A percentile compares a stretch with the other conserved stretches of the same genome.
Conservation (phyloP, 495 filamentous ascomycete genomes). For the Glutinoglossum americanum region DNA sequence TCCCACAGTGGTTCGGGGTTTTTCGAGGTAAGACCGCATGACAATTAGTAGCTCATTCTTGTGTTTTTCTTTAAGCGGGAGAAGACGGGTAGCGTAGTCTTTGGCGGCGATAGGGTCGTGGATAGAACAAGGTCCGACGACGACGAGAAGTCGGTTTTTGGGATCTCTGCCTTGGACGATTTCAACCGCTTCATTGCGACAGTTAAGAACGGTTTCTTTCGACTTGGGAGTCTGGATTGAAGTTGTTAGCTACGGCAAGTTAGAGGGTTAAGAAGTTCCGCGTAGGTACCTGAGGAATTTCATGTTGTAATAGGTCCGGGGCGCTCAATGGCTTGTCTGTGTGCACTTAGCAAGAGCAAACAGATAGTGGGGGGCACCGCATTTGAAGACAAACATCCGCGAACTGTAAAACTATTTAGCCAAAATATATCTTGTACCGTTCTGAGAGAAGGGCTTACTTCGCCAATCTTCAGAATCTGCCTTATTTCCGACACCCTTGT, state of each 20-base stretch:
- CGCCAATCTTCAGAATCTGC: slow-evolving; percentile 71
- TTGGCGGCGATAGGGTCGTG: slow-evolving; percentile 85
- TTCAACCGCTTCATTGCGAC: slow-evolving; percentile 60
- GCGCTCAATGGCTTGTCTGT: slow-evolving; percentile 72
- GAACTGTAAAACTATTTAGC: slow-evolving; percentile 30
- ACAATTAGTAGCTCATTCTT: slow-evolving; percentile 76
- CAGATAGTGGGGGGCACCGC: background rate
- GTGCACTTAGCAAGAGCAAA: background rate
- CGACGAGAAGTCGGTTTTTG: slow-evolving; percentile 60
- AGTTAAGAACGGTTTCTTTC: slow-evolving; percentile 55
- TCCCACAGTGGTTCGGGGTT: slow-evolving; percentile 92
- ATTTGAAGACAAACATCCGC: slow-evolving; percentile 25
- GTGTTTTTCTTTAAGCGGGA: slow-evolving; percentile 75
- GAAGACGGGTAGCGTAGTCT: slow-evolving; percentile 75
- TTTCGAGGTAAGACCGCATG: slow-evolving; percentile 97
- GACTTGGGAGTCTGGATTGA: slow-evolving; percentile 40
- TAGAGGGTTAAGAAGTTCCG: background rate
- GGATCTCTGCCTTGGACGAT: slow-evolving; percentile 63
- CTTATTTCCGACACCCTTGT: slow-evolving; percentile 71
- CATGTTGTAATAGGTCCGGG: slow-evolving; percentile 85
- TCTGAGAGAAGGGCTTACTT: slow-evolving; percentile 30
- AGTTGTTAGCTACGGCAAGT: background rate
- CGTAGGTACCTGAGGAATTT: slow-evolving; percentile 35
- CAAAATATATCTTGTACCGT: slow-evolving; percentile 1
- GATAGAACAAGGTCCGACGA: slow-evolving; percentile 92